Conservation (phyloP, 805 yeast genomes). For the Sungouiozyma ichnusensis region DNA sequence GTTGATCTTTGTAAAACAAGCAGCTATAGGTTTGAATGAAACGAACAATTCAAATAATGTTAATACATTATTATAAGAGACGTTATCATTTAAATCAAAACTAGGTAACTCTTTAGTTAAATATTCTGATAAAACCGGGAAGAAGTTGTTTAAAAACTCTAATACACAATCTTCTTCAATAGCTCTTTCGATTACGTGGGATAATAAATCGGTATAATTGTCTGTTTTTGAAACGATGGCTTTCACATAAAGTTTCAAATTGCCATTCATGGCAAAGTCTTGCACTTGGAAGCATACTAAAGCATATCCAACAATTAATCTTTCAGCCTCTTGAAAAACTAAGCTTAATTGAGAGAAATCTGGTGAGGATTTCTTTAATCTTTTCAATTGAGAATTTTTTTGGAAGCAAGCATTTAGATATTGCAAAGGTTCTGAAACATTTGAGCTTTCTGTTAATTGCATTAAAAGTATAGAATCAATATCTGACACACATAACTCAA, state of each 20-base stretch:
- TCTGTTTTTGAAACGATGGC: constrained; percentile 25
- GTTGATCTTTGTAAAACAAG: constrained; percentile 45
- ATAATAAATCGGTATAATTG: constrained; percentile 37
- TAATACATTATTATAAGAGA: constrained; percentile 40
- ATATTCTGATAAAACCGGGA: constrained; percentile 25
- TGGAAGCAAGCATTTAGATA: constrained; percentile 23
- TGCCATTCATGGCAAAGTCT: constrained; percentile 32
- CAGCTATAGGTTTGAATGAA: constrained; percentile 50
- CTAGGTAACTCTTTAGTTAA: constrained; percentile 11
- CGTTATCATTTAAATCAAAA: constrained; percentile 38
- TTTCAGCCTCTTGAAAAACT: constrained; percentile 38
- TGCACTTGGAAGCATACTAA: constrained; percentile 59
- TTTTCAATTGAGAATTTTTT: constrained; percentile 29
- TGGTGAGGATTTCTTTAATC: constrained; percentile 28
- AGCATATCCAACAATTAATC: constrained; percentile 42
- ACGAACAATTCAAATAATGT: constrained; percentile 49
- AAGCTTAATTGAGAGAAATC: constrained; percentile 31
- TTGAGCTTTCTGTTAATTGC: constrained; percentile 27
- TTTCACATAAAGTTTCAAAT: constrained; percentile 14
- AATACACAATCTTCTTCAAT: constrained; percentile 54
- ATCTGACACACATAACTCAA: constrained; percentile 5
- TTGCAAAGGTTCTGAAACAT: constrained; percentile 14
- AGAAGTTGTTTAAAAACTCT: constrained; percentile 47
- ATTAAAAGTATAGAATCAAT: constrained; percentile 24
- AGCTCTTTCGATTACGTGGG: constrained; percentile 47